These are phyloP conservation scores for Saturnispora mendoncae DNA, from an alignment of 805 yeast species.

Conservation along the genomic window DNA sequence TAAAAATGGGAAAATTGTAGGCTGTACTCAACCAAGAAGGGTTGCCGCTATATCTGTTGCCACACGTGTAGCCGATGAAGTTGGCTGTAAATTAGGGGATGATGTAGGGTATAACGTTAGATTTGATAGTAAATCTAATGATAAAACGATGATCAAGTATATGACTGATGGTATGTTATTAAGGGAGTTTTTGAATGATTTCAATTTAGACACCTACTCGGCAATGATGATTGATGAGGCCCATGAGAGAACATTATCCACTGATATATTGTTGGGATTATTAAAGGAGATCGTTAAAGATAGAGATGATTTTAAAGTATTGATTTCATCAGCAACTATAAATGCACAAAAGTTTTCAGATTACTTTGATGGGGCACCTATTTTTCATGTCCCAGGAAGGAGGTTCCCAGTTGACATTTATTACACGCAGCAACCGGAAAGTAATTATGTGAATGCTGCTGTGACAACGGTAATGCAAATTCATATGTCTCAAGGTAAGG, in stretches of 20 bases:
- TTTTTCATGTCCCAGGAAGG: constrained; percentile 85
- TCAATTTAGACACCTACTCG: constrained; percentile 57
- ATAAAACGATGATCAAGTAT: constrained; percentile 68
- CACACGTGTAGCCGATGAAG: constrained; percentile 82
- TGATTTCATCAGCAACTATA: constrained; percentile 91
- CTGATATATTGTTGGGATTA: constrained; percentile 74
- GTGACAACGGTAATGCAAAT: constrained; percentile 81
- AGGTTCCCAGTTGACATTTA: constrained; percentile 84
- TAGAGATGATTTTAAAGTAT: constrained; percentile 61
- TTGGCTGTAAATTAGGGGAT: constrained; percentile 68
- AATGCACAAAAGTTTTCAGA: constrained; percentile 81
- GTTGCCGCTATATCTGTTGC: constrained; percentile 95
- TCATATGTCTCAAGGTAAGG: constrained; percentile 61
- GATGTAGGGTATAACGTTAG: constrained; percentile 86
- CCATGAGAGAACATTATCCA: constrained; percentile 90
- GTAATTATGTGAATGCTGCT: constrained; percentile 85
- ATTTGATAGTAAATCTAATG: constrained; percentile 70
- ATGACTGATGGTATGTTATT: constrained; percentile 94
- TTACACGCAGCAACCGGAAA: constrained; percentile 80
- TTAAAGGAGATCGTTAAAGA: constrained; percentile 57
- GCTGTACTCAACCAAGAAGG: constrained; percentile 90
- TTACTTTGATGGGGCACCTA: constrained; percentile 77
- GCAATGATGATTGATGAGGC: constrained; percentile 95
- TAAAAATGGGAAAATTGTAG: constrained; percentile 45
- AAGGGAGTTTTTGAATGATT: constrained; percentile 74